Evolutionary conservation across 106 monocot species (phyloP).

Genomic region (Gastrodia elata): DNA sequence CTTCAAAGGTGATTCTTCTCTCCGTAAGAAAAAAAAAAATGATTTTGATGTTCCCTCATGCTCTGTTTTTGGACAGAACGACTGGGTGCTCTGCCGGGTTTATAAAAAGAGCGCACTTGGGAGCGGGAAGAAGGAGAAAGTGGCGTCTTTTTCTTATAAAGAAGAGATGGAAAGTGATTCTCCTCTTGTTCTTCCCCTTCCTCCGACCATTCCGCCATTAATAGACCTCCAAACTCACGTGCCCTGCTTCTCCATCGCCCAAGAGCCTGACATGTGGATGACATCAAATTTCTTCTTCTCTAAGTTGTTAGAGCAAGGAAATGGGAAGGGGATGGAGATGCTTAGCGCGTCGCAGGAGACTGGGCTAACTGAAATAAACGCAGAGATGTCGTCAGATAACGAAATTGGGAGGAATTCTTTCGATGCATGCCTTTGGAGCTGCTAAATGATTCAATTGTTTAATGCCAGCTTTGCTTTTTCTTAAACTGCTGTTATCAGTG

Average conservation of each 20-base stretch:
- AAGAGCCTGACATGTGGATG: neutral
- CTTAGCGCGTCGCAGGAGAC: neutral
- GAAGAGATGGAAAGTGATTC: neutral
- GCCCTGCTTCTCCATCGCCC: conserved; percentile 59
- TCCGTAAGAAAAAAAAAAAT: neutral
- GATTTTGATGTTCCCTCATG: neutral
- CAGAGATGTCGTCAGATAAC: conserved; percentile 1
- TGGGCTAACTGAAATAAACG: conserved; percentile 5
- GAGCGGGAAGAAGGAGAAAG: neutral
- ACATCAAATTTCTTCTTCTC: conserved; percentile 11
- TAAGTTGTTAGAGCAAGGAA: neutral
- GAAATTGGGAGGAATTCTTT: conserved; percentile 7
- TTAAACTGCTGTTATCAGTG: no score
- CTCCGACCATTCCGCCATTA: conserved; percentile 24
- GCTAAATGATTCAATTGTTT: neutral
- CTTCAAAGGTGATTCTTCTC: conserved; percentile 20
- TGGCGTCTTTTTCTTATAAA: conserved; percentile 1
- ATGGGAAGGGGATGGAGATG: neutral
- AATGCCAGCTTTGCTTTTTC: no score
- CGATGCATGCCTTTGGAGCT: neutral
- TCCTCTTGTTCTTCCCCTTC: neutral
- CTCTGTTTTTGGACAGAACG: conserved; percentile 15
- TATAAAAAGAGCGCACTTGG: conserved; percentile 21
- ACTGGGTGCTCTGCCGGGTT: conserved; percentile 43
- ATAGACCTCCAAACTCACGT: conserved; percentile 31